Conservation (phyloP, 2,329 filamentous ascomycete genomes). For the Colletotrichum plurivorum region DNA sequence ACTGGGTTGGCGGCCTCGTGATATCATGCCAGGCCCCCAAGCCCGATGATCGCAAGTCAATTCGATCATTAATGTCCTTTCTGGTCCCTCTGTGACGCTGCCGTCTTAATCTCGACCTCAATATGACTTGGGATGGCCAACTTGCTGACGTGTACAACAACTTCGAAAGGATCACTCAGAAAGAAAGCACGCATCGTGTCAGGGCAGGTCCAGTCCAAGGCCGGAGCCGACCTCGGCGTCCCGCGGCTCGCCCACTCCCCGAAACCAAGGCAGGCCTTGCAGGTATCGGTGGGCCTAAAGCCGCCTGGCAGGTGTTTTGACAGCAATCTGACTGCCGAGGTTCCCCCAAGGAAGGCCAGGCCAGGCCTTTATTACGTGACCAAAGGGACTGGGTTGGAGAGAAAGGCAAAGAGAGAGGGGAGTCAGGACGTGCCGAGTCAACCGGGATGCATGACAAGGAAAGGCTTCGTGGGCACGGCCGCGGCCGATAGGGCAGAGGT, state of each 20-base stretch:
- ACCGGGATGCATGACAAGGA: slow-evolving; percentile 7
- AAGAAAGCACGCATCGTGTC: no score
- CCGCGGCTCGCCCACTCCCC: slow-evolving; percentile 10
- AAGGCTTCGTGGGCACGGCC: not conserved
- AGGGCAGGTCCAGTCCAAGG: not conserved
- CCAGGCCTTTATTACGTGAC: no score
- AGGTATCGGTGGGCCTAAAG: not conserved
- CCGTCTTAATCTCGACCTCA: not conserved
- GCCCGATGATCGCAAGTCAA: not conserved
- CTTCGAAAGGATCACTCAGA: not conserved
- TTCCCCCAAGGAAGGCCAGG: not conserved
- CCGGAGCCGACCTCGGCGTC: not conserved
- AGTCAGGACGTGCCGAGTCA: slow-evolving; percentile 1
- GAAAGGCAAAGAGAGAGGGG: no score
- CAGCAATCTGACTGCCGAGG: slow-evolving; percentile 12
- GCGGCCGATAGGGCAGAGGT: slow-evolving; percentile 7
- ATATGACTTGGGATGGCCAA: slow-evolving; percentile 4
- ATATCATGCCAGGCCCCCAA: slow-evolving; percentile 5
- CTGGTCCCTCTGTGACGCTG: not conserved
- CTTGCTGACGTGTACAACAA: slow-evolving; percentile 3
- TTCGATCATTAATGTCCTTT: slow-evolving; percentile 1
- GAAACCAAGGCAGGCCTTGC: slow-evolving; percentile 17
- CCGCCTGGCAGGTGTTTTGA: slow-evolving; percentile 21
- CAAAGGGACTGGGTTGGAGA: no score
- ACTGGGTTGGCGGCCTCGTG: not conserved